phyloP scores from a whole-genome alignment of 2,329 filamentous ascomycete genomes.

The Colletotrichum sidae region DNA sequence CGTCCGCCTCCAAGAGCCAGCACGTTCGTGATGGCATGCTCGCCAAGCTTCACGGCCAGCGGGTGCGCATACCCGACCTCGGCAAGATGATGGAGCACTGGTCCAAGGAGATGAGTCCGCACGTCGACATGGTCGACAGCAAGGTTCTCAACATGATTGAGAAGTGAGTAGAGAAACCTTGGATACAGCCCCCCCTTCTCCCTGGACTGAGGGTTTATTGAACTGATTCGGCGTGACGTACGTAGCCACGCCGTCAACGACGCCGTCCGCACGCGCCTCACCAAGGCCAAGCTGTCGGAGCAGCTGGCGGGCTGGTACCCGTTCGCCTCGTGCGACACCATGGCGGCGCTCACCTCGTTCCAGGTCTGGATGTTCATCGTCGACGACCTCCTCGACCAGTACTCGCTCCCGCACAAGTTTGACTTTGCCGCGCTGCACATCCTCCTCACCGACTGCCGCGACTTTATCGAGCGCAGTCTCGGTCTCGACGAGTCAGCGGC shows the following conservation, averaged over 20 bases:
- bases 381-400: constrained; percentile 31
- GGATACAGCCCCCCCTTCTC: too few relatives aligned
- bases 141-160: too few relatives aligned
- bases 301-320: constrained; percentile 32
- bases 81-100: constrained; percentile 6
- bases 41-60: constrained; percentile 4
- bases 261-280: constrained; percentile 23
- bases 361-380: constrained; percentile 32
- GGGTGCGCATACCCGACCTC: constrained; percentile 4
- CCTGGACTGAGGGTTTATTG: too few relatives aligned
- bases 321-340: constrained; percentile 17
- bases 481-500: background rate
- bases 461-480: constrained; percentile 29
- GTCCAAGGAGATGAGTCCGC: constrained; percentile 35
- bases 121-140: background rate
- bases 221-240: too few relatives aligned
- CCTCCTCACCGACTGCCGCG: constrained; percentile 20
- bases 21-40: background rate
- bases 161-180: too few relatives aligned
- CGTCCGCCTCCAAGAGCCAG: background rate
- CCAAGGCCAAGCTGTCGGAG: constrained; percentile 28
- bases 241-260: constrained; percentile 24
- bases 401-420: constrained; percentile 7
- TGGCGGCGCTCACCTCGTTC: constrained; percentile 28
- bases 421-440: constrained; percentile 16